Evolutionary conservation across 2,329 filamentous ascomycete species (phyloP), one percentile per base, ranked within the genome.

Genomic region (Rhynchosporium secalis): DNA sequence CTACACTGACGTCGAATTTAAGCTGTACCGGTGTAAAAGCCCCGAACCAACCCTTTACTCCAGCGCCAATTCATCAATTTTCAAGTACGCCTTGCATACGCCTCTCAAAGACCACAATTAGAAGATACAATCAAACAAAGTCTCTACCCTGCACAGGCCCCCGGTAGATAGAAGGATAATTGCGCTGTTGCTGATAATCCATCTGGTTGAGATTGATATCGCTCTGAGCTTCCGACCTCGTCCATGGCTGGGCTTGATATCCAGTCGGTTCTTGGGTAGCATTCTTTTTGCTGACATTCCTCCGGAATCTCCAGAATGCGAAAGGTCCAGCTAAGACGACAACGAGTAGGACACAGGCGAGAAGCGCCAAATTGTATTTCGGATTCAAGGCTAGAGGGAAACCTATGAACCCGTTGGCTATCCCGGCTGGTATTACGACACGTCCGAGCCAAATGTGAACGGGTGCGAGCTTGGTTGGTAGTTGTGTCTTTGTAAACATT

Each of bases 371-470:
- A 65, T 80, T 76, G 62, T 78, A 80, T 51, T 72, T 73, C n/a
- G 76, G 69, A 58, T 81, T 81, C 13, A 80, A 74, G 2, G 85
- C 83, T 58, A 87, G 81, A 0, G 78, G 77, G 70, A 87, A 86
- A 29, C 86, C 86, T 4, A 86, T 73, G 65, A 86, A 85, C 28
- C 78, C 82, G 65, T 87, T 86, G 60, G 81, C 68, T 15, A 83
- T 75, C 49, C 83, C 85, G 3, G 85, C 69, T 9, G 80, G 71
- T 26, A 87, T 77, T 41, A 84, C 76, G 3, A 80, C 51, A 13
- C 84, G 79, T 2, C 86, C 86, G 3, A 85, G 74, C 80, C 84
- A 84, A 26, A 83, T 73, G 72, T 88, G 86, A 29, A 82, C 75
- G 20, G 76, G 80, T 58, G 81, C 78, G 40, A 84, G 77, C 66